Evolutionary conservation across 2,329 filamentous ascomycete genomes (phyloP), one percentile per base, ranked within the genome.

Genomic region (Alternaria ethzedia): DNA sequence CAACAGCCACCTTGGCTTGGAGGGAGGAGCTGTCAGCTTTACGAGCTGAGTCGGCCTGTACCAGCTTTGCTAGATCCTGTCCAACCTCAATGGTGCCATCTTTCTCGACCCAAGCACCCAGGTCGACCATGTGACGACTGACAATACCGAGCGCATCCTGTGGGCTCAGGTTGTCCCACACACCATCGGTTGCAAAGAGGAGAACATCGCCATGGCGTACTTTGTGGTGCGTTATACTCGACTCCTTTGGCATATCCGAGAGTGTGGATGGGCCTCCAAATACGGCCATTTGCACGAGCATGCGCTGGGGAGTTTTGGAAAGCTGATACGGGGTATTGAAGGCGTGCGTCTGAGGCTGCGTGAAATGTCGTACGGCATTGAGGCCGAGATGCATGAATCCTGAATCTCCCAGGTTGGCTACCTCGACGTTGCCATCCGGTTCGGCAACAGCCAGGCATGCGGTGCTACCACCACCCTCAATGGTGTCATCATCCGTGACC

Each of bases 311-410:
- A 8, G 97, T 90, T 57, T 97, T 89, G 57, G 93, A 95, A 44
- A 99, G 87, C 80, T 99, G 96, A 77, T 92, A 99, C 0, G 96
- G 96, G 0, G 96, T 98, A 81, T 99, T 99, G 86, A 99, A 99
- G 46, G 91, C 94, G 79, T 99, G 96, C 1, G 94, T 97, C 81
- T 99, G 96, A 23, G 93, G 91, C 51, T 90, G 87, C 2, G 94
- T 97, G 75, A 89, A 90, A 59, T 91, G 88, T 78, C 96, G 91
- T 30, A 99, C 92, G 13, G 91, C 93, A 70, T 95, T 96, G 25
- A 93, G 87, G 13, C 94, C 89, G 64, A 98, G 85, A 65, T 97
- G 91, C 59, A 98, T 86, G 78, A 94, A 98, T 30, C 96, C 96
- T 25, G 94, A 97, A 82, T 99, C 96, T 68, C 96, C 96, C 32